These are phyloP conservation scores for Patellifolia procumbens DNA, from an alignment of 179 eudicot genomes.

Conservation along the genomic window DNA sequence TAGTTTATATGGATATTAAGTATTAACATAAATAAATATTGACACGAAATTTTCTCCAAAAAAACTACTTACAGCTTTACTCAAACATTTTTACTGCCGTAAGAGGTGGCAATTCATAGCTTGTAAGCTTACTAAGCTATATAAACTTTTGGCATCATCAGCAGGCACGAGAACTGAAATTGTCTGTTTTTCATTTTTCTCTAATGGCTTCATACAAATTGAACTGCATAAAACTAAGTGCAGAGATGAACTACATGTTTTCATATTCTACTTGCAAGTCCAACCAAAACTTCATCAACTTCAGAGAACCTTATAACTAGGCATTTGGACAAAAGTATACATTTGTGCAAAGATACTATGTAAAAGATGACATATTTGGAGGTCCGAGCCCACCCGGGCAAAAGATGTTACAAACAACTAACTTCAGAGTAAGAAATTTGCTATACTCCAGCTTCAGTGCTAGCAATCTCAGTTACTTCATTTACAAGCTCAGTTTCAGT, in stretches of 20 bases:
- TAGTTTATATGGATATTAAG: too few species aligned
- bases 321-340: not conserved
- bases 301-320: not conserved
- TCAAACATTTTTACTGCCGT: too few species aligned
- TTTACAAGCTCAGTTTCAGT: too few species aligned
- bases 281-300: not conserved
- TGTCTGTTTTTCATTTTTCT: not conserved
- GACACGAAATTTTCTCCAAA: too few species aligned
- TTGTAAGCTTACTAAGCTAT: too few species aligned
- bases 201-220: not conserved
- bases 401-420: too few species aligned
- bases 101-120: too few species aligned
- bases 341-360: not conserved
- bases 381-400: not conserved
- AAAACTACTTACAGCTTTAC: too few species aligned
- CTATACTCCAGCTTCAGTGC: constrained; percentile 1
- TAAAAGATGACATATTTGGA: not conserved
- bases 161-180: not conserved
- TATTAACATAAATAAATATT: too few species aligned
- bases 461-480: constrained; percentile 13
- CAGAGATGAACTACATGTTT: not conserved
- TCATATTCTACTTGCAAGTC: too few species aligned
- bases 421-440: not conserved
- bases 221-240: not conserved
- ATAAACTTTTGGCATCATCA: not conserved